Evolutionary conservation across 2,329 filamentous ascomycete species (phyloP), one percentile per base, ranked within the genome.

Genomic region (Microdochium paspali): DNA sequence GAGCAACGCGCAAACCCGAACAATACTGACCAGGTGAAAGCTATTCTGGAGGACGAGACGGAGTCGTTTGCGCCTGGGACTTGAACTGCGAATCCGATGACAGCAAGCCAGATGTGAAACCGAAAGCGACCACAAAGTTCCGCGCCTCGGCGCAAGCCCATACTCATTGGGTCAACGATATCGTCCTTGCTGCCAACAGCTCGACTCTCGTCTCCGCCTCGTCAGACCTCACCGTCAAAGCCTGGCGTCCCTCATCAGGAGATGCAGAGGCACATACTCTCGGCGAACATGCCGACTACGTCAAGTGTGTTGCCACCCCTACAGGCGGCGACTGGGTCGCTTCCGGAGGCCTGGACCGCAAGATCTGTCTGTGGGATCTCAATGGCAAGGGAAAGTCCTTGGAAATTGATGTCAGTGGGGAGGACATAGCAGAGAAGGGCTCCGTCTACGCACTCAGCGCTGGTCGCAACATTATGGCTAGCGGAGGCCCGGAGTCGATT

Each of bases 141-240:
- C 78, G 79, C 50, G 66, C 76, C 39, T 79, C 82, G 57, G 76
- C 74, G 15, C 76, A 80, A 55, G 90, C 90, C 9, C 90, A 96
- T 65, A 95, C 89, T 45, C 89, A 95, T 66, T 96, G 90, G 90
- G 85, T 96, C 69, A 96, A 95, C 68, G 90, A 95, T 65, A 87
- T 96, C 53, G 80, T 83, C 21, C 77, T 95, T 47, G 85, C 85
- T 7, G 80, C 90, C 61, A 80, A 83, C 58, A 88, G 90, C 59
- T 74, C 81, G 18, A 86, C 87, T 21, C 74, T 96, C 44, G 85
- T 95, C 26, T 94, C 90, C 10, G 90, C 87, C 20, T 95, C 90
- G 4, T 95, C 90, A n/a, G 90, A 96, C 64, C 82, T 93, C 51
- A 90, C 89, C 9, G 90, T 96, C 62, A 93, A 95, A 66, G 70